Conservation (phyloP, 2,329 filamentous ascomycete species). For the Corynespora cassiicola region DNA sequence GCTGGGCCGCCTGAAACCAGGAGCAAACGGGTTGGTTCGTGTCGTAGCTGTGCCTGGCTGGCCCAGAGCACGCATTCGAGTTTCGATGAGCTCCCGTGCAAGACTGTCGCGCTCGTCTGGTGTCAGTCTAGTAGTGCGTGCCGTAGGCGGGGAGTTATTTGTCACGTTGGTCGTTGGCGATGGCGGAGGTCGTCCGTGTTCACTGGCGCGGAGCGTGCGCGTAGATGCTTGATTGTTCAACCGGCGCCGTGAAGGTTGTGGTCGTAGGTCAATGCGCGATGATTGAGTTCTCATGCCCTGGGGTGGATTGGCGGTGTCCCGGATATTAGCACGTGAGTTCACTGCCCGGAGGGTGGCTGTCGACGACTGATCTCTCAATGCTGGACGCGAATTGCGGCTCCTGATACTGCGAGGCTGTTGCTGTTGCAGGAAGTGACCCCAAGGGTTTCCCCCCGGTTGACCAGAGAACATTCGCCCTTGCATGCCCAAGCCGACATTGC, state of each 20-base stretch:
- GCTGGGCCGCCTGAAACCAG: constrained; percentile 35
- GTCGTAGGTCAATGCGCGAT: constrained; percentile 43
- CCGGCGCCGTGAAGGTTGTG: constrained; percentile 43
- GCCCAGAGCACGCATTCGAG: constrained; percentile 37
- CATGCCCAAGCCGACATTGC: constrained; percentile 40
- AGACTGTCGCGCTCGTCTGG: constrained; percentile 41
- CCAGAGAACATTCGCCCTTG: constrained; percentile 40
- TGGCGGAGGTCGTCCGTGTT: constrained; percentile 38
- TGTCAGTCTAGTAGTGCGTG: constrained; percentile 33
- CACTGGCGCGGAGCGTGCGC: constrained; percentile 41
- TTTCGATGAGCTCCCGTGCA: constrained; percentile 46
- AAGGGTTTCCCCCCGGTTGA: constrained; percentile 42
- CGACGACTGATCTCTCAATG: constrained; percentile 47
- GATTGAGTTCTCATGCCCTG: constrained; percentile 40
- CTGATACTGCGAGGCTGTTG: constrained; percentile 31
- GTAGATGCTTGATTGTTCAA: constrained; percentile 43
- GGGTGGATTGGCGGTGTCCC: constrained; percentile 29
- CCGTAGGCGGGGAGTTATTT: constrained; percentile 21
- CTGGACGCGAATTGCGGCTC: constrained; percentile 39
- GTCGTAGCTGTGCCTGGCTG: constrained; percentile 31
- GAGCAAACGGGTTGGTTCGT: constrained; percentile 45
- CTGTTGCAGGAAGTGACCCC: constrained; percentile 43
- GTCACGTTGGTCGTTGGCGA: constrained; percentile 27
- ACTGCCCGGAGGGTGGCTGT: constrained; percentile 44
- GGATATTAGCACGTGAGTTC: constrained; percentile 41